Evolutionary conservation across 495 filamentous ascomycete species (phyloP).

Genomic region (Penicillium verhagenii): DNA sequence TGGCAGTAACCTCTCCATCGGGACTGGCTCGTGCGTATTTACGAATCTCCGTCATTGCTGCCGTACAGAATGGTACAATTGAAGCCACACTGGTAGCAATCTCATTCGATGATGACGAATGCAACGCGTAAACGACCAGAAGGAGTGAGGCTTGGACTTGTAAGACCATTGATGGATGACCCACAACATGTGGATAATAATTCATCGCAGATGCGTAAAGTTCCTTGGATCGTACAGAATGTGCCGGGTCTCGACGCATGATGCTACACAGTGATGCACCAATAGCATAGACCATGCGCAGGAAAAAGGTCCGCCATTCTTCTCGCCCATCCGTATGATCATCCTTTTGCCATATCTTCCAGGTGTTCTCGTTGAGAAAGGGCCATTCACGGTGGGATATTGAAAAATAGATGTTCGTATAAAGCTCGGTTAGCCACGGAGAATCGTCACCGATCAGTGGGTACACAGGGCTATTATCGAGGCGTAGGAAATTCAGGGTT

Average conservation of each 20-base stretch:
- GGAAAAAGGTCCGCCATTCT: conserved; percentile 30
- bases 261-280: conserved; percentile 28
- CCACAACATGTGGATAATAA: conserved; percentile 31
- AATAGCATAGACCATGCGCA: conserved; percentile 35
- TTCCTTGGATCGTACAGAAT: conserved; percentile 25
- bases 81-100: conserved; percentile 31
- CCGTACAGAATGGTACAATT: conserved; percentile 32
- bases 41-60: conserved; percentile 29
- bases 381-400: conserved; percentile 37
- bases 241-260: conserved; percentile 24
- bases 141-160: conserved; percentile 36
- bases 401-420: conserved; percentile 33
- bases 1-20: conserved; percentile 8
- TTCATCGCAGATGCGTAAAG: conserved; percentile 29
- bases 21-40: conserved; percentile 16
- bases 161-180: conserved; percentile 26
- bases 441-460: conserved; percentile 14
- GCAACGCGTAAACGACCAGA: conserved; percentile 33
- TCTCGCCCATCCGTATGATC: conserved; percentile 14
- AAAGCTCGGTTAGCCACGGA: conserved; percentile 28
- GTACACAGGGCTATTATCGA: conserved; percentile 12
- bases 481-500: conserved; percentile 16
- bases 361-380: conserved; percentile 26
- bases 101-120: conserved; percentile 35
- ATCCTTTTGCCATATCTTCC: conserved; percentile 28